These are phyloP conservation scores for Groenewaldozyma sp. DNA, from an alignment of 1,139 yeast species.

Conservation along the genomic window DNA sequence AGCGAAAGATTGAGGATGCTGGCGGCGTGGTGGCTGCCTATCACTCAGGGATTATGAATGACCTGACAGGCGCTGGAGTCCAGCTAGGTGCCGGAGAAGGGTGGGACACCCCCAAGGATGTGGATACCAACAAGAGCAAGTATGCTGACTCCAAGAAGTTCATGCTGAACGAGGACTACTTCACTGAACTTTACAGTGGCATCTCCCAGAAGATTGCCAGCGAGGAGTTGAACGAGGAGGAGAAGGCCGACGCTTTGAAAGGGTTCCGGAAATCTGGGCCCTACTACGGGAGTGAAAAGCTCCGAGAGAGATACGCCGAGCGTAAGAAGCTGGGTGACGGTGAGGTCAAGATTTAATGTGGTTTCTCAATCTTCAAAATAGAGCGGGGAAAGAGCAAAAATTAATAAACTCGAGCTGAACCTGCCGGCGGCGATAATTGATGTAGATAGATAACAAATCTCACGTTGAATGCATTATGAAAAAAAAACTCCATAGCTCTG, in stretches of 20 bases:
- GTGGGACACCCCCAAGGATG: conserved; percentile 27
- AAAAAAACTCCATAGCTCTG: too few relatives aligned
- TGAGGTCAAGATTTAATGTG: conserved; percentile 10
- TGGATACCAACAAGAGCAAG: conserved; percentile 5
- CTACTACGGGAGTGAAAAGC: conserved; percentile 19
- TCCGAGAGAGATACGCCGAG: conserved; percentile 19
- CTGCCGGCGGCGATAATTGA: too few relatives aligned
- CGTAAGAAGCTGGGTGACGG: conserved; percentile 17
- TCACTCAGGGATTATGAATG: conserved; percentile 57
- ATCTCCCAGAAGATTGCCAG: conserved; percentile 16
- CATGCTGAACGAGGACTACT: conserved; percentile 21
- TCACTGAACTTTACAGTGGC: conserved; percentile 17
- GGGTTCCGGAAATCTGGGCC: conserved; percentile 25
- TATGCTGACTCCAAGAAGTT: conserved; percentile 20
- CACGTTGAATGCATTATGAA: too few relatives aligned
- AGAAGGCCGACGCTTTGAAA: conserved; percentile 18
- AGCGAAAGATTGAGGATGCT: conserved; percentile 49
- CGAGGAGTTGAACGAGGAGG: conserved; percentile 7
- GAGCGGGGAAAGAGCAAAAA: too few relatives aligned
- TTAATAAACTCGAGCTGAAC: too few relatives aligned
- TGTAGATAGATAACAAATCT: too few relatives aligned
- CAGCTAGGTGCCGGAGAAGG: conserved; percentile 73
- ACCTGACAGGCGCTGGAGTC: conserved; percentile 51
- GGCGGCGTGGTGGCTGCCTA: conserved; percentile 81
- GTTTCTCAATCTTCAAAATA: too few relatives aligned